phyloP scores from a whole-genome alignment of 169 alveolate genomes.

The Cryptosporidium parvum region DNA sequence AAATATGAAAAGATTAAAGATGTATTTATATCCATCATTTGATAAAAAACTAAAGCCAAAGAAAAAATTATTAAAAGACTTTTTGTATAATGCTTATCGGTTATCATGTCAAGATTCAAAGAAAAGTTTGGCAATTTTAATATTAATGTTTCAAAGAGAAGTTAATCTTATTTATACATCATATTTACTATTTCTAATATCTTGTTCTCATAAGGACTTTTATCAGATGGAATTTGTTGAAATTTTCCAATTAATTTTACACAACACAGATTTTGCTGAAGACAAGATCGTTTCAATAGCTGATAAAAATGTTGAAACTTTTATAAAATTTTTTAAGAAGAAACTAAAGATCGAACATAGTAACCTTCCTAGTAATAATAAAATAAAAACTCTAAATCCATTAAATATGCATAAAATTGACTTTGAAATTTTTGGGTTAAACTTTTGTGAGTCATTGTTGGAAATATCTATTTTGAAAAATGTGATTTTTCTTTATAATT shows the following conservation, averaged over 20 bases:
- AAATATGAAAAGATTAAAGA: not conserved
- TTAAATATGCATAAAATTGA: not conserved
- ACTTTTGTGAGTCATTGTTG: not conserved
- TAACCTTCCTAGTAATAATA: not conserved
- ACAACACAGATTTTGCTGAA: not conserved
- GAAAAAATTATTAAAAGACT: not conserved
- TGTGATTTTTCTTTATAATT: not conserved
- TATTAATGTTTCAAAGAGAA: not conserved
- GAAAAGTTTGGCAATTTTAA: conserved; percentile 3
- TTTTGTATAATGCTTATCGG: not conserved
- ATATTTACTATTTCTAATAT: not conserved
- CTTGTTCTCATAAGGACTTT: not conserved
- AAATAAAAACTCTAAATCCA: not conserved
- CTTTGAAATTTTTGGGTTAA: conserved; percentile 9
- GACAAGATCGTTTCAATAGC: not conserved
- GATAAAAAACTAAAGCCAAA: not conserved
- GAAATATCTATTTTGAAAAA: not conserved
- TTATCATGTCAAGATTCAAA: not conserved
- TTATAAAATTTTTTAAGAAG: not conserved
- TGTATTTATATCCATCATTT: not conserved
- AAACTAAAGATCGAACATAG: not conserved
- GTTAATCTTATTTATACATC: not conserved
- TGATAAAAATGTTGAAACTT: not conserved
- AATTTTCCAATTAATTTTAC: not conserved
- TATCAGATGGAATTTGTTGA: not conserved